Percentiles rank a stretch among this genome's conserved stretches.
Conservation (phyloP, 305 asterid genomes). For the Plantago lanceolata region DNA sequence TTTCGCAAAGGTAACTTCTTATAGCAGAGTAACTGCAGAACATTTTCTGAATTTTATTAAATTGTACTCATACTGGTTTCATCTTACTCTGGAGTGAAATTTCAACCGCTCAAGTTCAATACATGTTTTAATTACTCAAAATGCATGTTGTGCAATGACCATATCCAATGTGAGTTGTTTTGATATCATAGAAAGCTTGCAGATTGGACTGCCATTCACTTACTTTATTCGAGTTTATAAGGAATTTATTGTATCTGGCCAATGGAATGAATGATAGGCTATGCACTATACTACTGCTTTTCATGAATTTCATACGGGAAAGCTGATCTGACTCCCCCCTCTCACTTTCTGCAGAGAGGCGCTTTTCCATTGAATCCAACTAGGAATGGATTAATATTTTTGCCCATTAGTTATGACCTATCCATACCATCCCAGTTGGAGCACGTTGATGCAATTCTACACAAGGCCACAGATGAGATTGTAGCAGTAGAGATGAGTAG, state of each 20-base stretch:
- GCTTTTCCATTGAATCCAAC: slow-evolving; percentile 81
- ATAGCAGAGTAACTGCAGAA: slow-evolving; percentile 6
- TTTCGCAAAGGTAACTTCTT: slow-evolving; percentile 67
- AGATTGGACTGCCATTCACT: not conserved
- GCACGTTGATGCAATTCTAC: slow-evolving; percentile 76
- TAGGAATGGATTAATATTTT: slow-evolving; percentile 66
- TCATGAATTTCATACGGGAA: slow-evolving; percentile 21
- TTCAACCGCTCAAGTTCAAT: no score
- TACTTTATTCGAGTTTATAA: not conserved
- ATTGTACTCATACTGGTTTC: slow-evolving; percentile 1
- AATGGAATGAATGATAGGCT: slow-evolving; percentile 4
- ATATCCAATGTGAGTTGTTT: slow-evolving; percentile 6
- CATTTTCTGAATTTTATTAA: slow-evolving; percentile 15
- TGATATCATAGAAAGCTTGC: slow-evolving; percentile 2
- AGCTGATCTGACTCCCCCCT: slow-evolving; percentile 20
- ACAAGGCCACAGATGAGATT: slow-evolving; percentile 95
- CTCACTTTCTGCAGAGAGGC: slow-evolving; percentile 71
- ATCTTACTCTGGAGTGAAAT: not conserved
- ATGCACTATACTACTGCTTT: not conserved
- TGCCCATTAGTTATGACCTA: slow-evolving; percentile 70
- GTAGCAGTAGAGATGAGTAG: slow-evolving; percentile 61
- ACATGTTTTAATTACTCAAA: not conserved
- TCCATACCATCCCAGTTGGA: slow-evolving; percentile 65
- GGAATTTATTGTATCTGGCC: not conserved
- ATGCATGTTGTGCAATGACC: slow-evolving; percentile 3